Evolutionary conservation across 1,284 basidiomycete species (phyloP), one percentile per base, ranked within the genome.

Genomic region (Cryptococcus sp.): DNA sequence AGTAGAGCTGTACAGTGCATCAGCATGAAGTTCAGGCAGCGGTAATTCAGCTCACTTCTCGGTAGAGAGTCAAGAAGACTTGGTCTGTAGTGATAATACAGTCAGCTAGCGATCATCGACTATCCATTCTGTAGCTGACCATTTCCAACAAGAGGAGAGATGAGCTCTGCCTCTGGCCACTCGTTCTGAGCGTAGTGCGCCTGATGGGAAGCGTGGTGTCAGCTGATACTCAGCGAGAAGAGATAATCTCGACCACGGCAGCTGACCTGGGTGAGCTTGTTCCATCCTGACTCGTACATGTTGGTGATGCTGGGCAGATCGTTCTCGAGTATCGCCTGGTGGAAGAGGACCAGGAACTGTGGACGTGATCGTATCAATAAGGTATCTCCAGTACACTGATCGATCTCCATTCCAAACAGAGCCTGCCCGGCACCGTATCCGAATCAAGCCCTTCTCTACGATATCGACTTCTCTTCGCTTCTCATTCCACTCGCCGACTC

Each of bases 101-200:
- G 25, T 34, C 38, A 43, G 26, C 23, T 40, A n/a, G 25, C 20
- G 11, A 44, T 10, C 34, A 6, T 25, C 22, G 40, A 26, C 48
- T 41, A 17, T 19, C 20, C 8, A 5, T 7, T 4, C 13, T 7
- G n/a, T 19, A 25, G 75, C 85, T 65, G 55, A 89, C 89, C 89
- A 77, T 95, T 91, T 72, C 92, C 88, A 56, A 98, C 94, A 58
- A 99, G 82, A 11, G 93, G 93, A 8, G 93, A 89, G 69, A 98
- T 93, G 60, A 92, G 82, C 80, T 98, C 95, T 17, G 93, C 93
- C 77, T 97, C 93, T 5, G 95, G 95, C 95, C 95, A 98, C 77
- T 99, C 95, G 15, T 87, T 87, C 76, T 89, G 91, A 13, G 91
- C 79, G 75, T 96, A 98, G 82, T 89, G 94, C 80, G 95, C 93